Conservation (phyloP, 805 yeast genomes). For the Zygosaccharomyces kombuchaensis region DNA sequence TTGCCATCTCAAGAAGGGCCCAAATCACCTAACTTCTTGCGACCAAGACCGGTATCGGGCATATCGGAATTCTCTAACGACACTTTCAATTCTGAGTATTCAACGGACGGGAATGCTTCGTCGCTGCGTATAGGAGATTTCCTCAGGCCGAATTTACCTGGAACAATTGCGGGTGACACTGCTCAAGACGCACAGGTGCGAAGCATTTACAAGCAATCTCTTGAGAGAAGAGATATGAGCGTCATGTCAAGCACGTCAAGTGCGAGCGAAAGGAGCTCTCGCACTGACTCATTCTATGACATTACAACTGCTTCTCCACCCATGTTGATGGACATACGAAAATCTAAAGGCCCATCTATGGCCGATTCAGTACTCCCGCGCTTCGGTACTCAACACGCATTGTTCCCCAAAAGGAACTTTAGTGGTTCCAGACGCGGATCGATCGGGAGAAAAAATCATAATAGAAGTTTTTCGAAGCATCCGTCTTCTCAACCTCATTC, state of each 20-base stretch:
- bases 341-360: slow-evolving; percentile 12
- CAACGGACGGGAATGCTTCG: slow-evolving; percentile 36
- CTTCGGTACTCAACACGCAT: slow-evolving; percentile 20
- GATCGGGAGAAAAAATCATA: slow-evolving; percentile 21
- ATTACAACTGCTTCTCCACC: slow-evolving; percentile 34
- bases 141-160: slow-evolving; percentile 8
- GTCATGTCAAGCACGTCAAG: slow-evolving; percentile 38
- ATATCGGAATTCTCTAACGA: slow-evolving; percentile 45
- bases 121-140: slow-evolving; percentile 13
- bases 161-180: slow-evolving; percentile 9
- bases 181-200: slow-evolving; percentile 12
- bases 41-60: slow-evolving; percentile 47
- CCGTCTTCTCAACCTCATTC: slow-evolving; percentile 24
- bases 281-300: slow-evolving; percentile 40
- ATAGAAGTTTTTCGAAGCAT: slow-evolving; percentile 20
- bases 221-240: slow-evolving; percentile 35
- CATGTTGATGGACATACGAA: slow-evolving; percentile 17
- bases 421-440: slow-evolving; percentile 15
- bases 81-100: slow-evolving; percentile 49
- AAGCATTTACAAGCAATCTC: slow-evolving; percentile 14
- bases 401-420: slow-evolving; percentile 17
- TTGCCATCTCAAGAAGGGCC: slow-evolving; percentile 14
- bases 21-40: slow-evolving; percentile 15
- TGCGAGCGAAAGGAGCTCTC: slow-evolving; percentile 38
- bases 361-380: slow-evolving; percentile 25